phyloP scores from a whole-genome alignment of 1,284 basidiomycete genomes.

The Boletus semigastroideus region DNA sequence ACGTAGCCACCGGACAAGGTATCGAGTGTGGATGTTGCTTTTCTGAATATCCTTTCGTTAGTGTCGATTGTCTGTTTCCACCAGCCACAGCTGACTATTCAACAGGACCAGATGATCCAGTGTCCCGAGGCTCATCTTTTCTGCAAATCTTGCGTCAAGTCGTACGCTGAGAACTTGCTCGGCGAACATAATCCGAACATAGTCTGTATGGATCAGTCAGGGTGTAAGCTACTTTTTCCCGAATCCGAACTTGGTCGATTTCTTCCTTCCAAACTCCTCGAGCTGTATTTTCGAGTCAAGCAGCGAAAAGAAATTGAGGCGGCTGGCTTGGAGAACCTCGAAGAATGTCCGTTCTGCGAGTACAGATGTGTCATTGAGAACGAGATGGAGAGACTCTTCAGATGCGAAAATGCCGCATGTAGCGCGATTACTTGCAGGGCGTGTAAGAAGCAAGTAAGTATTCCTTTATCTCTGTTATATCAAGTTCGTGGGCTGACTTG shows the following conservation, averaged over 20 bases:
- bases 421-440: slow-evolving; percentile 70
- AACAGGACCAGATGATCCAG: slow-evolving; percentile 77
- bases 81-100: slow-evolving; percentile 4
- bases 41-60: slow-evolving; percentile 63
- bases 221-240: slow-evolving; percentile 68
- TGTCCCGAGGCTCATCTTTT: slow-evolving; percentile 82
- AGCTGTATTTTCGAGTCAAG: slow-evolving; percentile 73
- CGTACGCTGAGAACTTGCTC: slow-evolving; percentile 49
- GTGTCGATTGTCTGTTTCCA: slow-evolving; percentile 28
- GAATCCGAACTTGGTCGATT: slow-evolving; percentile 65
- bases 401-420: slow-evolving; percentile 75
- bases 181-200: slow-evolving; percentile 55
- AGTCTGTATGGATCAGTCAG: slow-evolving; percentile 78
- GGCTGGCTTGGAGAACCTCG: slow-evolving; percentile 70
- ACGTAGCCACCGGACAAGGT: slow-evolving; percentile 49
- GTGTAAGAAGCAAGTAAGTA: slow-evolving; percentile 71
- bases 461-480: not conserved
- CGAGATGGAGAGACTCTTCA: slow-evolving; percentile 72
- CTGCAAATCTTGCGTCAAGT: slow-evolving; percentile 58
- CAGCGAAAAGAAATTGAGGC: slow-evolving; percentile 76
- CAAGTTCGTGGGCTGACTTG: not conserved
- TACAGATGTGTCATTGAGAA: slow-evolving; percentile 82
- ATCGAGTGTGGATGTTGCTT: slow-evolving; percentile 88
- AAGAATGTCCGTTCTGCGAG: slow-evolving; percentile 87
- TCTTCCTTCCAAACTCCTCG: slow-evolving; percentile 59